A percentile compares a stretch with the other conserved stretches of the same genome.
Conservation (phyloP, 148 eudicot species). For the Linanthus parryae region DNA sequence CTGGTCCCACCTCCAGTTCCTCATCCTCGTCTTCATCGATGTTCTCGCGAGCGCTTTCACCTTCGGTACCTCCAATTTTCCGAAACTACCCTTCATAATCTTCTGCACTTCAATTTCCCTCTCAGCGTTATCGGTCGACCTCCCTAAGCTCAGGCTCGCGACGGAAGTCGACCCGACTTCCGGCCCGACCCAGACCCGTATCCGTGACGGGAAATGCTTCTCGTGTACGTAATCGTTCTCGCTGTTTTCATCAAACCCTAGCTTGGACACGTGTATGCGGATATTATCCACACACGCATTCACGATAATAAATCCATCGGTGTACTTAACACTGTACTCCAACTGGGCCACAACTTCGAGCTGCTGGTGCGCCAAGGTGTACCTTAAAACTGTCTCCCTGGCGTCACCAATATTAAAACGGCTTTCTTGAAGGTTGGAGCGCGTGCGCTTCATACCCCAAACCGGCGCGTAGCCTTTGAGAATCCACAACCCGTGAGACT, state of each 20-base stretch:
- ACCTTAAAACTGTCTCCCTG: conserved; percentile 58
- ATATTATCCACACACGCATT: conserved; percentile 65
- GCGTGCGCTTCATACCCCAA: conserved; percentile 49
- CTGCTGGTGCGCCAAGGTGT: conserved; percentile 84
- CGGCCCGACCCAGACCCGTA: conserved; percentile 80
- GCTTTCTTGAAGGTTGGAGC: conserved; percentile 7
- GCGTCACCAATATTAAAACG: conserved; percentile 37
- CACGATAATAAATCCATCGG: conserved; percentile 53
- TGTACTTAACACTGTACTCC: conserved; percentile 52
- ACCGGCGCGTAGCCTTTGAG: conserved; percentile 61
- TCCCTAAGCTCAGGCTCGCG: conserved; percentile 48
- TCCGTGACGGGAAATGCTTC: conserved; percentile 66
- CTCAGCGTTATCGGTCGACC: conserved; percentile 49
- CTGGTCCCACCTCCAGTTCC: conserved; percentile 87
- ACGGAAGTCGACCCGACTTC: conserved; percentile 66
- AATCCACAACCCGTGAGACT: conserved; percentile 75
- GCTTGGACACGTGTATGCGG: conserved; percentile 54
- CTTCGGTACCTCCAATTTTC: conserved; percentile 44
- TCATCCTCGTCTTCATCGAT: conserved; percentile 41
- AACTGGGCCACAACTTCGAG: conserved; percentile 69
- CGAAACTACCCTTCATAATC: conserved; percentile 56
- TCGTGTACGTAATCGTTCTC: conserved; percentile 32
- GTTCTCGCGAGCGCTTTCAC: conserved; percentile 55
- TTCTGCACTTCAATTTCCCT: conserved; percentile 57
- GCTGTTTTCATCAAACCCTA: conserved; percentile 43